Conservation (phyloP, 1,284 basidiomycete species). For the Cerrena zonata region DNA sequence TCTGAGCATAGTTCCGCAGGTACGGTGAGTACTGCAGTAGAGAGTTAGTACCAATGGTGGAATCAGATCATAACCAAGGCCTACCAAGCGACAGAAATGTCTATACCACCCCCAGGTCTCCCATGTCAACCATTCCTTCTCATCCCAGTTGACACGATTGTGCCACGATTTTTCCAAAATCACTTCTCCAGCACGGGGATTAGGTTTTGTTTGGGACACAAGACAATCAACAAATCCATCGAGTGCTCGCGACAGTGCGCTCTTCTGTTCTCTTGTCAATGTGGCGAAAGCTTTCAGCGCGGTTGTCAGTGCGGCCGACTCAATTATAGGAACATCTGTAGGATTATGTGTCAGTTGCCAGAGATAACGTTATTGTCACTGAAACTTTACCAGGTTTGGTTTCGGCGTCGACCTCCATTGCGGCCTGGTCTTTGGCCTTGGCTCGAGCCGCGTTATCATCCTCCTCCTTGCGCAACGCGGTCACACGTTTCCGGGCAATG, state of each 20-base stretch:
- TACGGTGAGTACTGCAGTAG: slow-evolving; percentile 64
- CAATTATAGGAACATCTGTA: slow-evolving; percentile 46
- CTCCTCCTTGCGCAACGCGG: slow-evolving; percentile 75
- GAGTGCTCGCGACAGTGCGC: slow-evolving; percentile 58
- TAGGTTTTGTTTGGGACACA: slow-evolving; percentile 38
- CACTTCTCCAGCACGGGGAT: slow-evolving; percentile 42
- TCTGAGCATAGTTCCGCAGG: slow-evolving; percentile 61
- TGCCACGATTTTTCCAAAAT: slow-evolving; percentile 62
- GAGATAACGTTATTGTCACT: neutral
- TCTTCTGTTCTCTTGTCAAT: slow-evolving; percentile 68
- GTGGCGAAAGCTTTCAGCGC: slow-evolving; percentile 70
- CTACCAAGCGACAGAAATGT: slow-evolving; percentile 74
- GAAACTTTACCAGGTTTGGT: slow-evolving; percentile 41
- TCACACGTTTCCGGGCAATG: slow-evolving; percentile 68
- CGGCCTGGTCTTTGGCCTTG: slow-evolving; percentile 49
- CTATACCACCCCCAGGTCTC: slow-evolving; percentile 84
- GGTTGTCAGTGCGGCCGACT: slow-evolving; percentile 60
- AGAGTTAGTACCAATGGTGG: neutral
- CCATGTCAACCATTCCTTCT: slow-evolving; percentile 73
- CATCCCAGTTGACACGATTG: slow-evolving; percentile 60
- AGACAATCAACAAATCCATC: slow-evolving; percentile 68
- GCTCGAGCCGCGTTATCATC: slow-evolving; percentile 75
- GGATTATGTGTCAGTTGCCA: slow-evolving; percentile 9
- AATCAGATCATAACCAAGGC: slow-evolving; percentile 4
- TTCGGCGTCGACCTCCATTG: slow-evolving; percentile 71